Evolutionary conservation across 1,284 basidiomycete genomes (phyloP), one percentile per base, ranked within the genome.

Genomic region (Ceratorhiza oryzae-sativae): DNA sequence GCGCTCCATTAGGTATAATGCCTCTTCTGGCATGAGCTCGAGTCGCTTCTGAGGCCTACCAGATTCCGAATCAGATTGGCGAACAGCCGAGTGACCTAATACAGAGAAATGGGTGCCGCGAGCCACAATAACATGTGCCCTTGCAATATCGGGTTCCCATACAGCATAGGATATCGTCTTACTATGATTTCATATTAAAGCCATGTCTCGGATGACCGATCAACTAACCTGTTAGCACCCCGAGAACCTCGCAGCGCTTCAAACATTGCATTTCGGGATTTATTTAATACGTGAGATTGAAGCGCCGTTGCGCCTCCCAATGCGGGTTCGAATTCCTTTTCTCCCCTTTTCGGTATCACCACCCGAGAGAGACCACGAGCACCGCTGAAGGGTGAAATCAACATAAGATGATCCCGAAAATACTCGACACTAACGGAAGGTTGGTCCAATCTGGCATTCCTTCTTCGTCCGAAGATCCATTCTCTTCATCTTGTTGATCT

Each of bases 1-100:
- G 45, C 95, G 84, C 80, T 98, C 97, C 55, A 96, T 85, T 34
- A 98, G 86, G 82, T 97, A 98, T 8, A 98, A 84, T 0, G 94
- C 88, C 81, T 98, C 97, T 81, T 99, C 97, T 0, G 97, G 97
- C 1, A 98, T 84, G 0, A 99, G 83, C 77, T 97, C 94, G n/a
- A 91, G 82, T 55, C 86, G 83, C 79, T 88, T 71, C 30, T 67
- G 56, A 36, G 56, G 41, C 49, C 48, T 51, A 12, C 60, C 68
- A 0, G 70, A 51, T 9, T 73, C 77, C 1, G 77, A 46, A 0
- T 79, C 74, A 2, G 82, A 15, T 20, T 55, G 74, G 20, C 85
- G 85, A 41, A 86, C 85, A 45, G 82, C 87, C 71, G 85, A 93
- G 77, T 93, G 88, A 0, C 95, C 95, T 81, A 96, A 87, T 1